Evolutionary conservation across 2,329 filamentous ascomycete genomes (phyloP).

Genomic region (Fusarium paranaense): DNA sequence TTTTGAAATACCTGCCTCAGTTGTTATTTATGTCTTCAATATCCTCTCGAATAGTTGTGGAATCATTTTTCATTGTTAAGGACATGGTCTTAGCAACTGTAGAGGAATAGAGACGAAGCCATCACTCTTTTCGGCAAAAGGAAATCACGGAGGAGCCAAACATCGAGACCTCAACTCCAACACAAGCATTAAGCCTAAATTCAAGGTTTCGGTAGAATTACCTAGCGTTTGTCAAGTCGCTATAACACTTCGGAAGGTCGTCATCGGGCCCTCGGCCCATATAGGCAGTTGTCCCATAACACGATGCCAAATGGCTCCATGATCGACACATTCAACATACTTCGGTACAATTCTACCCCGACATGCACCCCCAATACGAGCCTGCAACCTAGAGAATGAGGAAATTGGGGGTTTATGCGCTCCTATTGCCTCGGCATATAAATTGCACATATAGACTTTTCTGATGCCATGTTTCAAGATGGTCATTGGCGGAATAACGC

Average conservation of each 20-base stretch:
- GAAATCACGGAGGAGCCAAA: not conserved
- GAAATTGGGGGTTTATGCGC: not conserved
- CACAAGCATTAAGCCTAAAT: not conserved
- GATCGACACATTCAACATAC: not conserved
- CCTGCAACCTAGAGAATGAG: not conserved
- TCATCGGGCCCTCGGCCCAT: not conserved
- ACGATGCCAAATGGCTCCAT: not conserved
- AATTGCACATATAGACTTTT: not conserved
- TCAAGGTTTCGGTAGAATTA: not conserved
- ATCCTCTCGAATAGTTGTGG: not conserved
- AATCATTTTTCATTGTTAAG: rapidly evolving
- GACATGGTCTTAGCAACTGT: not conserved
- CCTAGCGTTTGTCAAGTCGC: not conserved
- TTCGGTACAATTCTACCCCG: not conserved
- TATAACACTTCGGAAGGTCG: not conserved
- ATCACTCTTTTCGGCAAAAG: not conserved
- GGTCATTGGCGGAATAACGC: not conserved
- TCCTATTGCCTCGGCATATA: not conserved
- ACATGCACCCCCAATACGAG: not conserved
- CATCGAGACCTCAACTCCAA: not conserved
- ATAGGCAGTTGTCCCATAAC: not conserved
- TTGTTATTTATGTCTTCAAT: not conserved
- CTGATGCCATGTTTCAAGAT: not conserved
- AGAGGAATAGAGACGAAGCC: not conserved
- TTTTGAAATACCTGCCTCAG: not conserved